Evolutionary conservation across 768 basidiomycete genomes (phyloP), one percentile per base, ranked within the genome.

Genomic region (Boletus bicolor): DNA sequence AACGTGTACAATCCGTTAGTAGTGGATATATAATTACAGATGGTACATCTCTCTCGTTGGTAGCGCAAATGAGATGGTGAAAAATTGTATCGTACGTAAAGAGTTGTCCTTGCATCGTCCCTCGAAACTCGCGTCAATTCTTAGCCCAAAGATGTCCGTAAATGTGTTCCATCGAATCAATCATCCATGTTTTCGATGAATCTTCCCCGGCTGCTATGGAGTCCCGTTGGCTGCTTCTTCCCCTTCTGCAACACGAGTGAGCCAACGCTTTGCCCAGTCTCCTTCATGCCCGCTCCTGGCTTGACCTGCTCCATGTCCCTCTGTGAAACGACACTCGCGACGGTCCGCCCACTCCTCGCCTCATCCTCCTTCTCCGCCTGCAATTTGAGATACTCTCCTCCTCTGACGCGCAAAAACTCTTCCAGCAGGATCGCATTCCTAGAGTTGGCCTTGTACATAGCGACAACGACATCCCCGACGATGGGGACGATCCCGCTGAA

Each of bases 341-440:
- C 19, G 1, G 48, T n/a, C 37, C 34, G 55, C 4, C 60, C 60
- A 36, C 62, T 63, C 32, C 37, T 49, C 30, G 53, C 68, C 46
- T 66, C 72, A 39, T 62, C 64, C 50, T 64, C 67, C 37, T 59
- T 62, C 60, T 66, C 75, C 1, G 73, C 76, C 53, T 78, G 72
- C 55, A 78, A 60, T 66, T 79, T 84, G 47, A 92, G 67, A 64
- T 78, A 84, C 64, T 90, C 85, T 54, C 87, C 84, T 0, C 90
- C 92, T 44, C 94, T 79, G 32, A 91, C 77, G 36, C 86, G 79
- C 51, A 97, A 72, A 70, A 82, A 93, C 69, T 93, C 91, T 66
- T 95, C 92, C 45, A 98, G 77, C 46, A 97, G 74, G 6, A 81
- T 81, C 11, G 92, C 94, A 64, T 98, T 97, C 57, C 95, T 79